A percentile compares a stretch with the other conserved stretches of the same genome.
These are phyloP conservation scores for Fusarium chlamydosporum DNA, from an alignment of 2,329 filamentous ascomycete species.

Conservation along the genomic window DNA sequence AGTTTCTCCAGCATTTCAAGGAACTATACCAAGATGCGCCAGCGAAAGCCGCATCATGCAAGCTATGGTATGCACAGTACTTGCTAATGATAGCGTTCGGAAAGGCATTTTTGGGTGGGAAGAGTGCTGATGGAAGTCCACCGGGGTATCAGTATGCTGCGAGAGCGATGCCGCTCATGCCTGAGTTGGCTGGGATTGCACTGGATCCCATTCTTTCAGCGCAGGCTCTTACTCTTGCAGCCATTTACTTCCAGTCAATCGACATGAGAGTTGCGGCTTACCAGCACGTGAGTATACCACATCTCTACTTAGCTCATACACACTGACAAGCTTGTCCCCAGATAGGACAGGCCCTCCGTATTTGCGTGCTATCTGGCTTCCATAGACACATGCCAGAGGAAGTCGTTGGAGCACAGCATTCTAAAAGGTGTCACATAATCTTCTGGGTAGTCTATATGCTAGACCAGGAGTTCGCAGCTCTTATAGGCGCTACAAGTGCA, in stretches of 20 bases:
- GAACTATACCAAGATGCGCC: constrained; percentile 47
- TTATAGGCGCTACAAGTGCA: constrained; percentile 49
- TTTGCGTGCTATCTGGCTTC: constrained; percentile 53
- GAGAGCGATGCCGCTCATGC: constrained; percentile 57
- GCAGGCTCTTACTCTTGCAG: constrained; percentile 54
- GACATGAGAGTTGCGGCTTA: constrained; percentile 58
- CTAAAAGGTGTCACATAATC: constrained; percentile 49
- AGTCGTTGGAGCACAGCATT: constrained; percentile 44
- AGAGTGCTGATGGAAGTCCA: constrained; percentile 50
- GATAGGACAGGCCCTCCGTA: constrained; percentile 54
- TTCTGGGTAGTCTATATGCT: constrained; percentile 54
- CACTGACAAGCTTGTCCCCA: background rate
- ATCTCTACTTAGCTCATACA: accelerated
- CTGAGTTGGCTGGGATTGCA: constrained; percentile 52
- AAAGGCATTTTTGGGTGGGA: constrained; percentile 51
- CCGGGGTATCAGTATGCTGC: constrained; percentile 58
- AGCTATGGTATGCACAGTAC: constrained; percentile 54
- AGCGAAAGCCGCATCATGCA: constrained; percentile 32
- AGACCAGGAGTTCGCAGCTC: constrained; percentile 49
- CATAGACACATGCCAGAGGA: constrained; percentile 50
- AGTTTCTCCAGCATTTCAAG: constrained; percentile 39
- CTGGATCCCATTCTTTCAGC: constrained; percentile 41
- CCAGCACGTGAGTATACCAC: constrained; percentile 53
- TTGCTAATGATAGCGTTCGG: constrained; percentile 54
- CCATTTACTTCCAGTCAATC: constrained; percentile 58